Evolutionary conservation across 495 filamentous ascomycete species (phyloP).

Genomic region (Neurospora sp.): DNA sequence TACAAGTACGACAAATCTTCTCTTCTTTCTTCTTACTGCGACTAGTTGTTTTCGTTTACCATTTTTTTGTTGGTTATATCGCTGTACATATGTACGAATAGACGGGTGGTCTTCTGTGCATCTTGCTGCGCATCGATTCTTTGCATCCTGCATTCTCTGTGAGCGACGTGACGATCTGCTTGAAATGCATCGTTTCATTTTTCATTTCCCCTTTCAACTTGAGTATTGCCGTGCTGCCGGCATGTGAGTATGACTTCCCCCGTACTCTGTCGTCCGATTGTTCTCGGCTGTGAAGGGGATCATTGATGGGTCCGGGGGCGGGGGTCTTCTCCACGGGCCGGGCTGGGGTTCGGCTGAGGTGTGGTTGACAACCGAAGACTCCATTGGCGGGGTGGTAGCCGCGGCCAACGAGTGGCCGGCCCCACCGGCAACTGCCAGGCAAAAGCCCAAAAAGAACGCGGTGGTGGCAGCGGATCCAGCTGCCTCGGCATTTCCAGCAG

Average conservation of each 20-base stretch:
- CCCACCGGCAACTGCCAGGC: not conserved
- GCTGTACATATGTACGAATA: not conserved
- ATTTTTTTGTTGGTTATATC: not conserved
- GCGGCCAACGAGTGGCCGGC: not conserved
- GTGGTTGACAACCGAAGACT: not conserved
- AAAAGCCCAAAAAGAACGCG: not conserved
- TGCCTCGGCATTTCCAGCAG: conserved; percentile 3
- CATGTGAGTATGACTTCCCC: not conserved
- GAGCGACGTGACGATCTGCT: not conserved
- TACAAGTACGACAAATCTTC: not conserved
- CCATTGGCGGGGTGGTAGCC: not conserved
- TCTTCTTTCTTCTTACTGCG: not conserved
- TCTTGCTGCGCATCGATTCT: not conserved
- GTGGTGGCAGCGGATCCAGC: not conserved
- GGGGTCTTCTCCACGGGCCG: not conserved
- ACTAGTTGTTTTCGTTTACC: not conserved
- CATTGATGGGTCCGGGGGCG: not conserved
- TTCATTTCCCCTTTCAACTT: not conserved
- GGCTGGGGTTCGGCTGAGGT: not conserved
- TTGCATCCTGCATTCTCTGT: not conserved
- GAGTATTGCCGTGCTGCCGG: not conserved
- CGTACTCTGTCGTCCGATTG: not conserved
- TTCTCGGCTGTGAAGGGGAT: not conserved
- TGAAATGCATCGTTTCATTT: not conserved
- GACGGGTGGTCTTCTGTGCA: not conserved